phyloP scores from a whole-genome alignment of 345 rosid genomes.

The Citrus sp. region DNA sequence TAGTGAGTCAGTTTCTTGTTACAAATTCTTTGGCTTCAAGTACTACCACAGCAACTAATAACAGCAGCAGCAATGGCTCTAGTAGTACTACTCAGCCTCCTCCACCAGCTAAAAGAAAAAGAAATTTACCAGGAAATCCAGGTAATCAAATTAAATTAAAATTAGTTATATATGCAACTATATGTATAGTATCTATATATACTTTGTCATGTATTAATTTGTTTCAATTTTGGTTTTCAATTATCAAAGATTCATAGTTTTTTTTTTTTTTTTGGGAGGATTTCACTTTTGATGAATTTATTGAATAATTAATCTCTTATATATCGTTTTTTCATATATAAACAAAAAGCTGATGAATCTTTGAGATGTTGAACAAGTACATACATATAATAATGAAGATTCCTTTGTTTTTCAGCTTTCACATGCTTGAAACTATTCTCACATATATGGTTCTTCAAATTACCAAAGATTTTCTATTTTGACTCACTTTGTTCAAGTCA shows the following conservation, averaged over 20 bases:
- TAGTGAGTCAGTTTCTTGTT: constrained; percentile 11
- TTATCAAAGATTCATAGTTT: not conserved
- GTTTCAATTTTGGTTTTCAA: not conserved
- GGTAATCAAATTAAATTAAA: constrained; percentile 16
- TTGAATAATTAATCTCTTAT: not conserved
- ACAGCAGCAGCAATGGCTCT: constrained; percentile 24
- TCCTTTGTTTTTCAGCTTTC: not conserved
- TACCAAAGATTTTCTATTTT: too few relatives aligned
- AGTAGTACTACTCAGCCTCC: constrained; percentile 6
- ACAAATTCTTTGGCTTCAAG: constrained; percentile 24
- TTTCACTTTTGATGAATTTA: not conserved
- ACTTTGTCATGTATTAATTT: too few relatives aligned
- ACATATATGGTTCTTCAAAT: too few relatives aligned
- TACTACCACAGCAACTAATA: constrained; percentile 1
- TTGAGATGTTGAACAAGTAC: not conserved
- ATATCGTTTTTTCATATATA: not conserved
- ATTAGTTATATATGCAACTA: too few relatives aligned
- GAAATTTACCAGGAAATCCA: constrained; percentile 47
- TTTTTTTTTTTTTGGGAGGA: not conserved
- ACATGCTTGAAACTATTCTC: not conserved
- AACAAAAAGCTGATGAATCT: not conserved
- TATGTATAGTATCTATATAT: too few relatives aligned
- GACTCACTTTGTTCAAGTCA: too few relatives aligned
- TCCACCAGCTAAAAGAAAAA: constrained; percentile 28
- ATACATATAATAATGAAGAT: not conserved